Conservation (phyloP, 2,329 filamentous ascomycete species). For the Xylogone sp. region DNA sequence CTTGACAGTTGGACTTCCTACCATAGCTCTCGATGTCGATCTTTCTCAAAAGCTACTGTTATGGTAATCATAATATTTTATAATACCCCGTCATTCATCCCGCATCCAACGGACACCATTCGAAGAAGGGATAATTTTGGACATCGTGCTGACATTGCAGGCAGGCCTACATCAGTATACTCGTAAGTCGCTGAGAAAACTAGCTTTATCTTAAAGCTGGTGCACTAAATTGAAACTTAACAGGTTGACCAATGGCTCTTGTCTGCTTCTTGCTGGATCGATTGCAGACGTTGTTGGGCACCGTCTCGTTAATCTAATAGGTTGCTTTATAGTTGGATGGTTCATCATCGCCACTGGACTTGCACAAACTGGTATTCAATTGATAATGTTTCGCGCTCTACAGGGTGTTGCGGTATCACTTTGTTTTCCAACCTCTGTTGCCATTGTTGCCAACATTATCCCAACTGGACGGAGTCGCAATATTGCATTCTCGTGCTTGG, state of each 20-base stretch:
- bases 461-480: constrained; percentile 34
- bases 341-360: constrained; percentile 42
- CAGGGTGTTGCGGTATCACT: constrained; percentile 42
- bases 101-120: constrained; percentile 25
- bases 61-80: constrained; percentile 35
- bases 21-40: constrained; percentile 31
- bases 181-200: neutral
- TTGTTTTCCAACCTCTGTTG: constrained; percentile 45
- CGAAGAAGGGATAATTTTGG: neutral
- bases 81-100: constrained; percentile 32
- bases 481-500: constrained; percentile 39
- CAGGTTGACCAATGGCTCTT: constrained; percentile 38
- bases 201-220: neutral
- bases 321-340: constrained; percentile 36
- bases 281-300: constrained; percentile 46
- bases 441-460: constrained; percentile 42
- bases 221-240: constrained; percentile 36
- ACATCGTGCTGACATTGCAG: constrained; percentile 15
- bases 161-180: constrained; percentile 16
- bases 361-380: constrained; percentile 32
- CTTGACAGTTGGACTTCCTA: constrained; percentile 35
- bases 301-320: constrained; percentile 39
- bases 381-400: constrained; percentile 44
- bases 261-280: constrained; percentile 44
- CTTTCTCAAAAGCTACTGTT: constrained; percentile 26